These are phyloP conservation scores for Paramecium bursaria DNA, from an alignment of 73 alveolate genomes.

Conservation along the genomic window DNA sequence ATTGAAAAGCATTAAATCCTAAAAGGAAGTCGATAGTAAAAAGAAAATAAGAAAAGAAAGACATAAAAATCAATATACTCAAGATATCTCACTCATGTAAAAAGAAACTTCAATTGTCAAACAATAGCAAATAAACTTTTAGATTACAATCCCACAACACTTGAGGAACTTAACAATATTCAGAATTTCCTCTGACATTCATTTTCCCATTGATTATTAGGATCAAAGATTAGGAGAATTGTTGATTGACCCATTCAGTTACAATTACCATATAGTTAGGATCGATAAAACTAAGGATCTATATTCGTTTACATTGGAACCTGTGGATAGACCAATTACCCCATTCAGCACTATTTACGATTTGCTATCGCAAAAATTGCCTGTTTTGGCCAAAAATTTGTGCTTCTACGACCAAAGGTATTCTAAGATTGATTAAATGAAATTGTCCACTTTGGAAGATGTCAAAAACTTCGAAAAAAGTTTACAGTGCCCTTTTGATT, in stretches of 20 bases:
- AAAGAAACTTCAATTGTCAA: too few species aligned
- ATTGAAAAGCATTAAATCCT: too few species aligned
- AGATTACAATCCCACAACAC: too few species aligned
- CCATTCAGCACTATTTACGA: not conserved
- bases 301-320: constrained; percentile 5
- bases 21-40: too few species aligned
- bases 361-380: not conserved
- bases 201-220: constrained; percentile 41
- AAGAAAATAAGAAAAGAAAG: too few species aligned
- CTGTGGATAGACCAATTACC: constrained; percentile 36
- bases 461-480: constrained; percentile 6
- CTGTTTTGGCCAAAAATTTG: constrained; percentile 4
- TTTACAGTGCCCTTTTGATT: not conserved
- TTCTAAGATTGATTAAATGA: not conserved
- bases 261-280: constrained; percentile 20
- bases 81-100: too few species aligned
- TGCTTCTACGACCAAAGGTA: not conserved
- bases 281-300: constrained; percentile 14
- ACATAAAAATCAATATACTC: too few species aligned
- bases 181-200: not conserved
- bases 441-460: not conserved
- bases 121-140: too few species aligned
- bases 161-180: too few species aligned
- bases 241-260: constrained; percentile 22
- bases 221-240: not conserved